Evolutionary conservation across 441 rosid genomes (phyloP), one percentile per base, ranked within the genome.

Genomic region (Euphorbia schlechtendalii): DNA sequence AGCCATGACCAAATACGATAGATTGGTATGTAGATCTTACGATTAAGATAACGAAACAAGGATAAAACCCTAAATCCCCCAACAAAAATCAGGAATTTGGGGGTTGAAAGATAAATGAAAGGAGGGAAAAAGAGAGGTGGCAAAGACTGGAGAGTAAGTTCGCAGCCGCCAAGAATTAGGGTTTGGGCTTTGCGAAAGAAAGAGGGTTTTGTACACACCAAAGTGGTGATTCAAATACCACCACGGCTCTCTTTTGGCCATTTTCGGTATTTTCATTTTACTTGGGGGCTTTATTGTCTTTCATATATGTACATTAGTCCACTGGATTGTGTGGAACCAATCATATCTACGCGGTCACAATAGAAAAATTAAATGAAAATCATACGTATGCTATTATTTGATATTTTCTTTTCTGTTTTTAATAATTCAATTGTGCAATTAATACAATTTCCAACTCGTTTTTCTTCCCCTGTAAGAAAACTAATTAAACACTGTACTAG

Each of bases 141-240:
- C 17, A 30, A 54, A 38, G 49, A 21, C n/a, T 18, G 20, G 51
- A 18, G 25, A n/a, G n/a, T n/a, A 55, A 65, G 53, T 41, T 55
- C 69, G 72, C 84, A 78, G 89, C 88, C 92, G 88, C 90, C 88
- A 77, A 69, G 77, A 72, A 71, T 73, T 68, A 77, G 77, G 73
- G 73, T 78, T 78, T 77, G 73, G 72, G 78, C 64, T 54, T 65
- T 43, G 82, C 79, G 76, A 59, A 51, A 71, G 78, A 57, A 18
- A 64, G 79, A 78, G 84, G 83, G 89, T 76, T 76, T 78, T 72
- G 81, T n/a, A 51, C 69, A 68, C 60, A 66, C 64, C 8, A 59
- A 45, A 69, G 74, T 49, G 71, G 80, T 73, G 86, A 82, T 78
- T 81, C 86, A 87, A 83, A 85, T 87, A 85, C 74, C 82, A 71